These are phyloP conservation scores for Myrica gale DNA, from an alignment of 306 rosid genomes.

Conservation along the genomic window DNA sequence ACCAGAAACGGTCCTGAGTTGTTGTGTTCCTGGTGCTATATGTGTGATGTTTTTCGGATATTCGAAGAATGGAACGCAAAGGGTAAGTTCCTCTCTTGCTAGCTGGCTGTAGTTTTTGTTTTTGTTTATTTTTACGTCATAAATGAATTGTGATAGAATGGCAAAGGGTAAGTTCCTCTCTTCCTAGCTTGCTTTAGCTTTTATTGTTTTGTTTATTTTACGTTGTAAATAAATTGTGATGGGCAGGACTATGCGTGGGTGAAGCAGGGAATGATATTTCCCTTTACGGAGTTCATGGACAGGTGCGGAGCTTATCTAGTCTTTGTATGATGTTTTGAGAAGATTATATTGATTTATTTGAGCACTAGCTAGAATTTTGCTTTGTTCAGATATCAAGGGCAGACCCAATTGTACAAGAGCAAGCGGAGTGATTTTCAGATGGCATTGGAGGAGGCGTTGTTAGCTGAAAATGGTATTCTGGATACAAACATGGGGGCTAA, in stretches of 20 bases:
- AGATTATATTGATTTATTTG: constrained; percentile 15
- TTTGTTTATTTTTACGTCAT: constrained; percentile 19
- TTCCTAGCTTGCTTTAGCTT: constrained; percentile 2
- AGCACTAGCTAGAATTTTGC: constrained; percentile 16
- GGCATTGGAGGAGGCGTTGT: constrained; percentile 91
- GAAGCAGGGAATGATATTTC: constrained; percentile 89
- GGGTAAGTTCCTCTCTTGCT: constrained; percentile 47
- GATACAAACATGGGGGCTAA: constrained; percentile 44
- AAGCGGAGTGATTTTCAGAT: constrained; percentile 77
- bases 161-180: constrained; percentile 58
- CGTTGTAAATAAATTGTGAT: constrained; percentile 25
- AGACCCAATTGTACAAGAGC: constrained; percentile 87
- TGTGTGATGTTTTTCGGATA: constrained; percentile 96
- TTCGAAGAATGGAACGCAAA: constrained; percentile 83
- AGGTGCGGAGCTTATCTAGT: constrained; percentile 49
- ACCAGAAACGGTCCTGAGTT: constrained; percentile 70
- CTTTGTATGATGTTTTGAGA: constrained; percentile 6
- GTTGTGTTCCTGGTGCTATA: constrained; percentile 66
- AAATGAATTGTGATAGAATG: constrained; percentile 21
- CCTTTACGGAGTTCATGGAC: constrained; percentile 68
- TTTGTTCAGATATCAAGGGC: constrained; percentile 75
- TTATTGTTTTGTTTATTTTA: constrained; percentile 5
- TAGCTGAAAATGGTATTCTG: constrained; percentile 67
- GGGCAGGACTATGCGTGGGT: constrained; percentile 97
- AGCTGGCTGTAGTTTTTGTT: not conserved